phyloP scores from a whole-genome alignment of 2,329 filamentous ascomycete species.

The Talaromyces sp. region DNA sequence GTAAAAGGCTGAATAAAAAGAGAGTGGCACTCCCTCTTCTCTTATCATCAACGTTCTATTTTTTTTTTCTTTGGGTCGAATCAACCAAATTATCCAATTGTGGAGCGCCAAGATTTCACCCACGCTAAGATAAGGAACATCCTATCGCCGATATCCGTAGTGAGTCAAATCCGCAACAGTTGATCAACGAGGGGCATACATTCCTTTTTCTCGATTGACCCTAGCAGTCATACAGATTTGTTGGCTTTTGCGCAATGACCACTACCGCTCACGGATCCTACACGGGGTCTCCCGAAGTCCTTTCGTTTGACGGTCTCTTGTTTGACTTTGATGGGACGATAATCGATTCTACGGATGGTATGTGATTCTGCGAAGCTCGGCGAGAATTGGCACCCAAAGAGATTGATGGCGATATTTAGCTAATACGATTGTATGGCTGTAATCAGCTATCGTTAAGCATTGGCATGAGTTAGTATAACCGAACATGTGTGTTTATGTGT shows the following conservation, averaged over 20 bases:
- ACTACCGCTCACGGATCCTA: slow-evolving; percentile 31
- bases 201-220: neutral
- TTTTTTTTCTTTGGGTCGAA: slow-evolving; percentile 1
- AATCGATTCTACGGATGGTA: slow-evolving; percentile 44
- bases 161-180: too few relatives aligned
- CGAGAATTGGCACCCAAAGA: neutral
- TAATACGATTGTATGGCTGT: neutral
- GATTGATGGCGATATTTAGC: neutral
- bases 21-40: too few relatives aligned
- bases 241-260: slow-evolving; percentile 20
- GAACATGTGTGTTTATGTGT: neutral
- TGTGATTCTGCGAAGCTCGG: slow-evolving; percentile 10
- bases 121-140: slow-evolving; percentile 24
- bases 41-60: slow-evolving; percentile 6
- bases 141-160: slow-evolving; percentile 31
- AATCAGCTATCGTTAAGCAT: slow-evolving; percentile 57
- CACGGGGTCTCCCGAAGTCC: slow-evolving; percentile 35
- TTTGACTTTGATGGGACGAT: slow-evolving; percentile 48
- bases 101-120: slow-evolving; percentile 30
- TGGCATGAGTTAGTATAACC: slow-evolving; percentile 55
- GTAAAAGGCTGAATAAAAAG: neutral
- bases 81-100: slow-evolving; percentile 7
- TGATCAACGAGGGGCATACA: neutral
- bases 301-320: slow-evolving; percentile 40
- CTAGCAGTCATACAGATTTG: neutral